Evolutionary conservation across 2,329 filamentous ascomycete genomes (phyloP).

Genomic region (Penicillium freii): DNA sequence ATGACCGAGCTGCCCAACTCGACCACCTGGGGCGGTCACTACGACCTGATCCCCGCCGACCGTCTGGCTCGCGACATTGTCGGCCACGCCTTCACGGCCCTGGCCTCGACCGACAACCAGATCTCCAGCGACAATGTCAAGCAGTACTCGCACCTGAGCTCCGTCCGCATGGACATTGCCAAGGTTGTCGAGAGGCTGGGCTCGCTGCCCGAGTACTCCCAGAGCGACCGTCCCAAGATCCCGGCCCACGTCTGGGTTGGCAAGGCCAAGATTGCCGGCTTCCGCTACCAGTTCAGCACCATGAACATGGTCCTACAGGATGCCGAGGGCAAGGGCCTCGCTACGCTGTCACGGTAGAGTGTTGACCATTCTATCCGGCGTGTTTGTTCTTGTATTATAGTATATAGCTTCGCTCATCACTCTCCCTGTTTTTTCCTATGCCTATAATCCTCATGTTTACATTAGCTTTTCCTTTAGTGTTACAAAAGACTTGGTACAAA

Average conservation of each 20-base stretch:
- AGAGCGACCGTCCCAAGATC: neutral
- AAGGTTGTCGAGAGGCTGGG: neutral
- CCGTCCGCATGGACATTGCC: neutral
- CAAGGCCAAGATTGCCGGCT: neutral
- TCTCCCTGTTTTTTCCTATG: neutral
- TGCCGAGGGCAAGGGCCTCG: neutral
- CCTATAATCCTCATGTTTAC: neutral
- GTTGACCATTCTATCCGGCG: neutral
- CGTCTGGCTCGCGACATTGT: neutral
- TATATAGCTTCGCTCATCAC: neutral
- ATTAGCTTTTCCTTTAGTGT: neutral
- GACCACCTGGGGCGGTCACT: neutral
- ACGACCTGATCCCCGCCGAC: neutral
- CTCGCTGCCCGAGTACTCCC: neutral
- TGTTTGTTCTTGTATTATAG: neutral
- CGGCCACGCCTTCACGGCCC: neutral
- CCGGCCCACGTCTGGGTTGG: neutral
- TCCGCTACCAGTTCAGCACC: neutral
- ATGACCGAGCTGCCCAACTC: neutral
- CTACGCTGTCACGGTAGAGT: neutral
- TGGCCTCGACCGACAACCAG: neutral
- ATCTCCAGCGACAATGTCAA: neutral
- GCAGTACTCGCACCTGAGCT: neutral
- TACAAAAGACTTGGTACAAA: neutral
- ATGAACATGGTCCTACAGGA: neutral